A percentile compares a stretch with the other conserved stretches of the same genome.
Evolutionary conservation across 306 rosid genomes (phyloP).

Genomic region (Lathyrus oleraceus): DNA sequence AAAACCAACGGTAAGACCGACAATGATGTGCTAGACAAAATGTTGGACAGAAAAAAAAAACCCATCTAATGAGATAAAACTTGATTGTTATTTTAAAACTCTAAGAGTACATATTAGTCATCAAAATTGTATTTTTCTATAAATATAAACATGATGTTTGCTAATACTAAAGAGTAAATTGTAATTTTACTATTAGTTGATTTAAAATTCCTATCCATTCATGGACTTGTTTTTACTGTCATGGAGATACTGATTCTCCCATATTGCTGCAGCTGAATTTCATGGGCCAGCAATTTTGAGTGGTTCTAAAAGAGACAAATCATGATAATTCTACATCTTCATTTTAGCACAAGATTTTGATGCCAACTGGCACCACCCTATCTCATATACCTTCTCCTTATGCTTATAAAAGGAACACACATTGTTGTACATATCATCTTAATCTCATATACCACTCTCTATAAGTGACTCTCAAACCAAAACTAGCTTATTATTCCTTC

Average conservation of each 20-base stretch:
- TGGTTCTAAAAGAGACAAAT: slow-evolving; percentile 67
- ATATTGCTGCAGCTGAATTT: slow-evolving; percentile 42
- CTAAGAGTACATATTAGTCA: no score
- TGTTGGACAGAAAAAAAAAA: no score
- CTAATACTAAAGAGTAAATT: no score
- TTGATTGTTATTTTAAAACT: no score
- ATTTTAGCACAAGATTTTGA: slow-evolving; percentile 45
- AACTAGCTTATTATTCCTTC: background rate
- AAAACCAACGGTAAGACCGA: no score
- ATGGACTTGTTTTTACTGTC: slow-evolving; percentile 28
- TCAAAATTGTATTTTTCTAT: no score
- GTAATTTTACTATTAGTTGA: background rate
- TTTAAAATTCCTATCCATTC: background rate
- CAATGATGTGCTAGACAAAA: no score
- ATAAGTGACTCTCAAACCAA: background rate
- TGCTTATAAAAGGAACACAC: slow-evolving; percentile 66
- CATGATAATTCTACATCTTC: slow-evolving; percentile 54
- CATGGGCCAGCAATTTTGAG: slow-evolving; percentile 46
- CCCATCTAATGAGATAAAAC: no score
- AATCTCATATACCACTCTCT: background rate
- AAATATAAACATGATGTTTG: no score
- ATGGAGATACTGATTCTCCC: slow-evolving; percentile 59
- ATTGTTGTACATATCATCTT: slow-evolving; percentile 47
- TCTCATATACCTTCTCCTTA: slow-evolving; percentile 36
- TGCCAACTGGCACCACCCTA: slow-evolving; percentile 66